Conservation (phyloP, 2,329 filamentous ascomycete species). For the Incumbomyces delicatus region DNA sequence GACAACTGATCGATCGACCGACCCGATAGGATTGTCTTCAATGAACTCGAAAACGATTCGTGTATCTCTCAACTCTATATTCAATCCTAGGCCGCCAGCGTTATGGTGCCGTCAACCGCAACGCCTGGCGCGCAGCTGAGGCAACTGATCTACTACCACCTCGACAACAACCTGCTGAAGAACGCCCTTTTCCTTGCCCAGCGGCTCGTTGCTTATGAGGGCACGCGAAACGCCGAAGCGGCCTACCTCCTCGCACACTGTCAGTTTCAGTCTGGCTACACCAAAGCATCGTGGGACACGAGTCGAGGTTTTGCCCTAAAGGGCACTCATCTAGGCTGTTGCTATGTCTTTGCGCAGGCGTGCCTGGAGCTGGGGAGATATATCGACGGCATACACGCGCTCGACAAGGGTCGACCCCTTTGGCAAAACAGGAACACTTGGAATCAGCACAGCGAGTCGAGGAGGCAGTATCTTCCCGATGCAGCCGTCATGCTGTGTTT, state of each 20-base stretch:
- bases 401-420: constrained; percentile 69
- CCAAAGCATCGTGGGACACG: constrained; percentile 75
- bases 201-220: constrained; percentile 71
- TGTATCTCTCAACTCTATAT: neutral
- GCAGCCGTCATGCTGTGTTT: constrained; percentile 73
- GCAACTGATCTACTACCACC: constrained; percentile 59
- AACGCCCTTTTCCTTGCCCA: constrained; percentile 93
- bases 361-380: constrained; percentile 70
- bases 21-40: neutral
- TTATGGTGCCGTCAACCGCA: constrained; percentile 45
- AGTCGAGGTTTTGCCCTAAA: constrained; percentile 62
- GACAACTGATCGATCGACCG: neutral
- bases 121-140: constrained; percentile 51
- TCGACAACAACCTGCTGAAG: constrained; percentile 81
- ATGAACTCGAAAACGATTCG: neutral
- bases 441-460: constrained; percentile 70
- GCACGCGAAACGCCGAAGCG: constrained; percentile 66
- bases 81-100: neutral
- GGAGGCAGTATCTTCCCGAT: constrained; percentile 68
- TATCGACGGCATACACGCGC: constrained; percentile 68
- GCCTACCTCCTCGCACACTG: constrained; percentile 76
- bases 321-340: constrained; percentile 71
- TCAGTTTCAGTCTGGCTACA: constrained; percentile 71
- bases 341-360: constrained; percentile 83
- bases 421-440: constrained; percentile 70